Evolutionary conservation across 108 stramenopile genomes (phyloP), one percentile per base, ranked within the genome.

Genomic region (Nitzschia sp.): DNA sequence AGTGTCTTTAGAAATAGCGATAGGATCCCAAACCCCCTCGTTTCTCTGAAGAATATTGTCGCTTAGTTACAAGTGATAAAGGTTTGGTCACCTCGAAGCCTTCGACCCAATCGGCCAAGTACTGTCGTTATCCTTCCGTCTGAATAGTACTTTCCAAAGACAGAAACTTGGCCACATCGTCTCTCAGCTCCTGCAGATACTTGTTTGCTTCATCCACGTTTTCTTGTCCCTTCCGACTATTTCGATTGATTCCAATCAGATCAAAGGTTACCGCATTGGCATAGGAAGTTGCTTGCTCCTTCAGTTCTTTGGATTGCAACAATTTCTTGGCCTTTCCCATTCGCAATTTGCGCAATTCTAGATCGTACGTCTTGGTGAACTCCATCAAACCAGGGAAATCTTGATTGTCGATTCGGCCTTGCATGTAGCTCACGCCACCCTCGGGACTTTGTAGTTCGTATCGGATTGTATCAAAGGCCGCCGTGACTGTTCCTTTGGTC

Each of bases 231-330:
- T 64, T 70, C 46, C 93, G 73, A 73, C 74, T 72, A 5, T 75
- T 79, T 38, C 85, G 55, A 75, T 96, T 96, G 58, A 96, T 93
- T 24, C 92, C 95, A 70, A 96, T 96, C 38, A 96, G 72, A 80
- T 96, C 95, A 71, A 92, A 96, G 17, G 95, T 93, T 28, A 96
- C 89, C 3, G 88, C 87, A 77, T 96, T 96, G 54, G 80, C 76
- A 46, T 82, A 66, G 54, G 64, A 38, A 9, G 90, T 76, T 8
- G 87, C 84, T 11, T 72, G 68, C n/a, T 67, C 78, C 66, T 87
- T 87, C 26, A 77, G 11, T 45, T 75, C 71, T 38, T 84, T 74
- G 61, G 84, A 81, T 19, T 78, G 80, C 30, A 91, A 46, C 33
- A 88, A 38, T 72, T 86, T 85, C 35, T 89, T 81, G 21, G 90